Conservation (phyloP, 306 rosid species). For the Bauhinia variegata region DNA sequence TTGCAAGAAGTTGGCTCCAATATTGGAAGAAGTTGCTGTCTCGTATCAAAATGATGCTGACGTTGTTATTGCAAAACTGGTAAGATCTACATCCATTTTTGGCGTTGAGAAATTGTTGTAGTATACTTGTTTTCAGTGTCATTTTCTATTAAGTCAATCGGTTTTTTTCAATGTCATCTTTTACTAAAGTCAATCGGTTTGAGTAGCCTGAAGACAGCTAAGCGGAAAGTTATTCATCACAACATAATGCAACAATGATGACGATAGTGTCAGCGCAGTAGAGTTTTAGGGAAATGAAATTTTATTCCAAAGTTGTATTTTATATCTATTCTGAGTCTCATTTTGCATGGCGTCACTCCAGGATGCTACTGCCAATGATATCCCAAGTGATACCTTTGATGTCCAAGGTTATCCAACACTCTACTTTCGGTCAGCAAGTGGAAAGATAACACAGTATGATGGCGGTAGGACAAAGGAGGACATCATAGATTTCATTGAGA, state of each 20-base stretch:
- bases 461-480: slow-evolving; percentile 78
- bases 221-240: slow-evolving; percentile 5
- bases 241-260: neutral
- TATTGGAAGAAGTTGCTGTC: slow-evolving; percentile 84
- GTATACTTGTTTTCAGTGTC: neutral
- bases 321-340: neutral
- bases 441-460: slow-evolving; percentile 54
- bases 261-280: neutral
- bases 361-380: slow-evolving; percentile 93
- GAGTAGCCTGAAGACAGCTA: slow-evolving; percentile 5
- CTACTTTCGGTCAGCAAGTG: slow-evolving; percentile 75
- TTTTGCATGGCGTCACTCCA: slow-evolving; percentile 27
- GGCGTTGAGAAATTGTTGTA: neutral
- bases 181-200: too few relatives aligned
- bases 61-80: slow-evolving; percentile 80
- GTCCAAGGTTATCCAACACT: slow-evolving; percentile 87
- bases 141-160: neutral
- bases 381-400: slow-evolving; percentile 60
- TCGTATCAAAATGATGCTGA: slow-evolving; percentile 68
- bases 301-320: neutral
- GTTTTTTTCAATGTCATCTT: too few relatives aligned
- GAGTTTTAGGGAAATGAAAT: neutral
- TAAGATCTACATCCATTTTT: slow-evolving; percentile 41
- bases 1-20: slow-evolving; percentile 91
- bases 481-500: slow-evolving; percentile 70